Evolutionary conservation across 805 yeast species (phyloP), one percentile per base, ranked within the genome.

Genomic region (Teunomyces funiuensis): DNA sequence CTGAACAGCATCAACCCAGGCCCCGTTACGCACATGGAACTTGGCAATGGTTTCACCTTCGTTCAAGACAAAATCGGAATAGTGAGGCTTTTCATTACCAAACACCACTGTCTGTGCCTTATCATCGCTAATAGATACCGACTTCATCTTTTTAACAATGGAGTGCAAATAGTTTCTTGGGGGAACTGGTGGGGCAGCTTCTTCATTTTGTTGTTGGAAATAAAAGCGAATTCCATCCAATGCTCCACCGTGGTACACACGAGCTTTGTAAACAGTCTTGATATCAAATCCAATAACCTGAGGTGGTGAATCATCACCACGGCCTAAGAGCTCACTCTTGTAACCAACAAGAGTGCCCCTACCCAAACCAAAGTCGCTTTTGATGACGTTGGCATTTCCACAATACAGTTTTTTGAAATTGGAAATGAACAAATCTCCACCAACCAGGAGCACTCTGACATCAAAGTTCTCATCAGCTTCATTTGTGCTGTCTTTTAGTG

Each of bases 1-100:
- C 56, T 86, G 93, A 16, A 88, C 66, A 1, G 84, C 96, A 68
- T 93, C 98, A 4, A 93, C 70, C 97, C 98, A 93, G 1, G 73
- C 80, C 8, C 98, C 98, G 30, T 80, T 71, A 49, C 95, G 72
- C 34, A 88, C 65, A 31, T 74, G 71, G 41, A 90, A 66, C 18
- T 83, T 84, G 3, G 70, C 58, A 6, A 91, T 66, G 7, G 49
- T 44, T 56, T 91, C 96, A 36, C 80, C 86, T 0, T 58, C 59
- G 3, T 66, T 65, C n/a, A 89, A 52, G 1, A 55, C 58, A 43
- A 83, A 75, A 44, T 83, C 89, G 0, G 81, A 55, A 46, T 71
- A 82, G 43, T 77, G 69, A 7, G 50, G 49, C 5, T 76, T 82
- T 41, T 69, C 65, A 18, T 77, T 77, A 3, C 91, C 93, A 38